Evolutionary conservation across 495 filamentous ascomycete species (phyloP).

Genomic region (Gamarada debralockiae): DNA sequence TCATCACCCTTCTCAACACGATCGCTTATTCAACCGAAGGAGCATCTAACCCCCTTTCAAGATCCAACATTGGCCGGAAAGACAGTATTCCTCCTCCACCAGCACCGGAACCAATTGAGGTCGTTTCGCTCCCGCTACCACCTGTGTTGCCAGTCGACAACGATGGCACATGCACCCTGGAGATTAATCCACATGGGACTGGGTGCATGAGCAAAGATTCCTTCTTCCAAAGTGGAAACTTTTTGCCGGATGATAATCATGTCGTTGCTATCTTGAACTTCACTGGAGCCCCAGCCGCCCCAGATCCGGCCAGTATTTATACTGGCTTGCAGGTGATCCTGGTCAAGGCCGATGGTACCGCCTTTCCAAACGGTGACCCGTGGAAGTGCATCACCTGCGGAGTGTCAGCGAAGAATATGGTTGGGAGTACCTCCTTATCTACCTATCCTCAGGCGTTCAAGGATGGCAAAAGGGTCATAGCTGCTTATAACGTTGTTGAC

Average conservation of each 20-base stretch:
- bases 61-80: neutral
- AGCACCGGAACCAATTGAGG: slow-evolving; percentile 16
- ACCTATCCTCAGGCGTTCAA: slow-evolving; percentile 27
- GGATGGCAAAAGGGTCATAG: slow-evolving; percentile 22
- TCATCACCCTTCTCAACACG: neutral
- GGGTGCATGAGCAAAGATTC: slow-evolving; percentile 18
- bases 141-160: slow-evolving; percentile 8
- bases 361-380: slow-evolving; percentile 24
- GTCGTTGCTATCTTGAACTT: slow-evolving; percentile 24
- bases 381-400: slow-evolving; percentile 30
- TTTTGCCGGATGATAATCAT: slow-evolving; percentile 25
- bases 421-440: neutral
- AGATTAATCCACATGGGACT: slow-evolving; percentile 17
- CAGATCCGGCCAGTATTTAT: slow-evolving; percentile 19
- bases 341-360: slow-evolving; percentile 20
- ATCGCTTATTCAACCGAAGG: neutral
- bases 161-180: slow-evolving; percentile 8
- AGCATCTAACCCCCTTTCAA: neutral
- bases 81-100: slow-evolving; percentile 3
- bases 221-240: slow-evolving; percentile 20
- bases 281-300: slow-evolving; percentile 16
- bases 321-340: slow-evolving; percentile 20
- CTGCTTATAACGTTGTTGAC: slow-evolving; percentile 21
- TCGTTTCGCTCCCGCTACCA: slow-evolving; percentile 20
- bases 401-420: slow-evolving; percentile 16